Percentiles rank a stretch among this genome's conserved stretches.
Evolutionary conservation across 1,284 basidiomycete genomes (phyloP).

Genomic region (Clitocybe nebularis): DNA sequence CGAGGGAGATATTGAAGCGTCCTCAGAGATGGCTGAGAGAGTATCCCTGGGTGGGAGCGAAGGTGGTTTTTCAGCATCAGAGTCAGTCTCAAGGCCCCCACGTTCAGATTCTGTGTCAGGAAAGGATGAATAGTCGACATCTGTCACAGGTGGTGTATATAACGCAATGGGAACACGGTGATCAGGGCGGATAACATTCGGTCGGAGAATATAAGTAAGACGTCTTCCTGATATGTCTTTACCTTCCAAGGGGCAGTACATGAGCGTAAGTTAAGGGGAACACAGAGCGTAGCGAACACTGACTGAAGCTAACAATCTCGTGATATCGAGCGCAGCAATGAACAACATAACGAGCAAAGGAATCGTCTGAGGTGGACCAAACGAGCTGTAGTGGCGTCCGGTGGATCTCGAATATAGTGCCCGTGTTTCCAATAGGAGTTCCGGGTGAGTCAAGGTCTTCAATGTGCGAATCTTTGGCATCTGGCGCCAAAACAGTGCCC

Average conservation of each 20-base stretch:
- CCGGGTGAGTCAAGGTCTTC: slow-evolving; percentile 33
- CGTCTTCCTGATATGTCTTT: slow-evolving; percentile 62
- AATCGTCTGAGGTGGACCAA: slow-evolving; percentile 64
- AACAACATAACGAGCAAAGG: slow-evolving; percentile 72
- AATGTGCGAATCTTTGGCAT: slow-evolving; percentile 24
- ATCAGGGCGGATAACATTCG: slow-evolving; percentile 63
- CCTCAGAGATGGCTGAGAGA: slow-evolving; percentile 33
- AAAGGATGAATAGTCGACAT: slow-evolving; percentile 53
- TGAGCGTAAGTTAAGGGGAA: slow-evolving; percentile 1
- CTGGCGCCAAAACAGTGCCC: slow-evolving; percentile 52
- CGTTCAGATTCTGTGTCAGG: slow-evolving; percentile 50
- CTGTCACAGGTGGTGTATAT: slow-evolving; percentile 71
- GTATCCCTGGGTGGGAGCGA: slow-evolving; percentile 7
- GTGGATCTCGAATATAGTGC: slow-evolving; percentile 57
- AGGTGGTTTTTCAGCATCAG: slow-evolving; percentile 35
- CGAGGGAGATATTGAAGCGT: slow-evolving; percentile 14
- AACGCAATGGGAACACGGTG: slow-evolving; percentile 37
- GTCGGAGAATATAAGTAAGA: slow-evolving; percentile 73
- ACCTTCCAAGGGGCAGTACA: slow-evolving; percentile 39
- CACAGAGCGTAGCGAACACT: slow-evolving; percentile 25
- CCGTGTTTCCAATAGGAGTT: slow-evolving; percentile 45
- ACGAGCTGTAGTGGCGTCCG: slow-evolving; percentile 64
- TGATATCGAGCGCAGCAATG: slow-evolving; percentile 79
- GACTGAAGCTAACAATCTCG: slow-evolving; percentile 76
- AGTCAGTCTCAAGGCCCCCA: slow-evolving; percentile 37